These are phyloP conservation scores for Rhodotorula sp. DNA, from an alignment of 1,284 basidiomycete genomes.

Conservation along the genomic window DNA sequence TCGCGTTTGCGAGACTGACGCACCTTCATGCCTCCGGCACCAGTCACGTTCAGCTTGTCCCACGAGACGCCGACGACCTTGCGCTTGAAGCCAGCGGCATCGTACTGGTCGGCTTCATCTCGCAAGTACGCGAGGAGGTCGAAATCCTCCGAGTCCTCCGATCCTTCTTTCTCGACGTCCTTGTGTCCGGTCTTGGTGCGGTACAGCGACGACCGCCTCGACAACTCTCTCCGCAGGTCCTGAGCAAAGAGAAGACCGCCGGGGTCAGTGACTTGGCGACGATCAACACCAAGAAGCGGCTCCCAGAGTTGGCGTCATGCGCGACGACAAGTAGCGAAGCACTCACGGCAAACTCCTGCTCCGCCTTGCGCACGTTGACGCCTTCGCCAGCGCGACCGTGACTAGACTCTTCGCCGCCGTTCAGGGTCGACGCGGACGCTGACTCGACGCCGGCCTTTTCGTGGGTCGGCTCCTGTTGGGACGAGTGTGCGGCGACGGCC, in stretches of 20 bases:
- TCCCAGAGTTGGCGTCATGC: not conserved
- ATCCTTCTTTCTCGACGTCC: slow-evolving; percentile 36
- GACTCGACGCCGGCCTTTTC: slow-evolving; percentile 1
- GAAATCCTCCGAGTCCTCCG: slow-evolving; percentile 52
- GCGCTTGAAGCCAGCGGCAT: slow-evolving; percentile 70
- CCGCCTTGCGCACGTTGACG: not conserved
- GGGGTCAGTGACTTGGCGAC: slow-evolving; percentile 32
- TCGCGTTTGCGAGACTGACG: not conserved
- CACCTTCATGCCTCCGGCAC: slow-evolving; percentile 40
- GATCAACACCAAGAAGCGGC: not conserved
- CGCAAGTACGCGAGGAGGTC: slow-evolving; percentile 73
- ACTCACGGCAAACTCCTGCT: not conserved
- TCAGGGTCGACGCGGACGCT: not conserved
- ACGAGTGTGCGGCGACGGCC: not conserved
- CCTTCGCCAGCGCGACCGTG: not conserved
- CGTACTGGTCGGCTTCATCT: slow-evolving; percentile 58
- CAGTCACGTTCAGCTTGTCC: slow-evolving; percentile 56
- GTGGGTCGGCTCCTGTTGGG: not conserved
- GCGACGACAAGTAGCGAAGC: too few relatives aligned
- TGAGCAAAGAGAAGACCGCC: not conserved
- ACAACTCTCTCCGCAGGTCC: slow-evolving; percentile 21
- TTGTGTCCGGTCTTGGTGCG: slow-evolving; percentile 37
- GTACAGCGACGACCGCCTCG: slow-evolving; percentile 27
- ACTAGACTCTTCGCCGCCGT: not conserved
- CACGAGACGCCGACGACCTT: slow-evolving; percentile 78